A percentile compares a stretch with the other conserved stretches of the same genome.
phyloP scores from a whole-genome alignment of 352 stramenopile genomes.

The Pythium angustatum region DNA sequence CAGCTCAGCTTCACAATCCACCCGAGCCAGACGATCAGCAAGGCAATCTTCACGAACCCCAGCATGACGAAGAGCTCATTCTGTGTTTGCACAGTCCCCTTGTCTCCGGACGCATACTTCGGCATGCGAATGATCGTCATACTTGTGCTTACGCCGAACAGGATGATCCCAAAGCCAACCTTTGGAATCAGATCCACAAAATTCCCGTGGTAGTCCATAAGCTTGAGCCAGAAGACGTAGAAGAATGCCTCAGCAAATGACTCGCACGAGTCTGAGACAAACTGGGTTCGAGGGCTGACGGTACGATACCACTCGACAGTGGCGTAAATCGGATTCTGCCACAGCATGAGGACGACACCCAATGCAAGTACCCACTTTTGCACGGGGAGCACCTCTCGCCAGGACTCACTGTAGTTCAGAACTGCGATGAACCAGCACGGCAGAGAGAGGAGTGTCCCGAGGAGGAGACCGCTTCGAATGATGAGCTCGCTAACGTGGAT shows the following conservation, averaged over 20 bases:
- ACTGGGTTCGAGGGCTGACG: conserved; percentile 60
- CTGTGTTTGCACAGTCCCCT: conserved; percentile 23
- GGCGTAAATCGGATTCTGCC: conserved; percentile 81
- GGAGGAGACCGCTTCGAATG: conserved; percentile 55
- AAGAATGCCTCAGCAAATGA: conserved; percentile 75
- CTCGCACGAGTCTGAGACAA: conserved; percentile 66
- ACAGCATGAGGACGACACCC: conserved; percentile 72
- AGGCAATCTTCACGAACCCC: conserved; percentile 54
- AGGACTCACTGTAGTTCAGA: conserved; percentile 57
- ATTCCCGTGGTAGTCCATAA: conserved; percentile 66
- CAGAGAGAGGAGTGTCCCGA: conserved; percentile 59
- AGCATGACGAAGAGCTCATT: conserved; percentile 69
- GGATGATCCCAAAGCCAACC: conserved; percentile 41
- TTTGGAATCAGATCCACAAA: conserved; percentile 32
- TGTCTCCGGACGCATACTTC: conserved; percentile 39
- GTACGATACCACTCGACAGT: conserved; percentile 56
- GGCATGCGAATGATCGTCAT: conserved; percentile 75
- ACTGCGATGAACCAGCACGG: conserved; percentile 75
- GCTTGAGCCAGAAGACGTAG: conserved; percentile 79
- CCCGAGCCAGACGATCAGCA: conserved; percentile 70
- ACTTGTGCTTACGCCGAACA: conserved; percentile 51
- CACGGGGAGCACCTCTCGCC: conserved; percentile 53
- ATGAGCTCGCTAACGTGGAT: conserved; percentile 73
- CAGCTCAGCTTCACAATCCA: conserved; percentile 70
- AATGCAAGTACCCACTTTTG: conserved; percentile 76